Percentiles rank a stretch among this genome's conserved stretches.
These are phyloP conservation scores for Candida sojae DNA, from an alignment of 1,139 yeast species.

Conservation along the genomic window DNA sequence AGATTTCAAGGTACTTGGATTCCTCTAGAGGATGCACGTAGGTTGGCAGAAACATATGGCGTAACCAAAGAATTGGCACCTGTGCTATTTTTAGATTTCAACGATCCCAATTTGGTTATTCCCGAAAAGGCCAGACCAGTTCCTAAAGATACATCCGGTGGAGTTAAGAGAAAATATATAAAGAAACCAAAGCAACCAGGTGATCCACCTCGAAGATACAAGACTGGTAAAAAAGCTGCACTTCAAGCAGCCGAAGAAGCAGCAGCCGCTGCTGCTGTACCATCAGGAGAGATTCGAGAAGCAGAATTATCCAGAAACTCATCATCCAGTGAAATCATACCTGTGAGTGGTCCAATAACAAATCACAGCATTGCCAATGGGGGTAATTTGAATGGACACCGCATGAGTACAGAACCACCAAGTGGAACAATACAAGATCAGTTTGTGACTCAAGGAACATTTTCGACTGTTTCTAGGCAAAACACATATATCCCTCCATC, in stretches of 20 bases:
- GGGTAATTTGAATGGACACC: neutral
- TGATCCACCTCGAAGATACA: conserved; percentile 38
- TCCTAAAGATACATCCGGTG: conserved; percentile 47
- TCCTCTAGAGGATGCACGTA: conserved; percentile 64
- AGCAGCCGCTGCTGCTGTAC: conserved; percentile 12
- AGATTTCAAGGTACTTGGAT: conserved; percentile 99
- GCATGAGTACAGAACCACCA: neutral
- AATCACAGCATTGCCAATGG: neutral
- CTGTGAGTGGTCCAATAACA: neutral
- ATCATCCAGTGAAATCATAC: neutral
- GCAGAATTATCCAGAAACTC: neutral
- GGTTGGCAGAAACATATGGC: conserved; percentile 54
- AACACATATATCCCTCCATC: conserved; percentile 9
- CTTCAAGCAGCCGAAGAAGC: conserved; percentile 15
- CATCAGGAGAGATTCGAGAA: neutral
- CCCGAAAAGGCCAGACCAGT: conserved; percentile 47
- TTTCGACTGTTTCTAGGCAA: conserved; percentile 17
- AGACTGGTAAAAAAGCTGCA: conserved; percentile 16
- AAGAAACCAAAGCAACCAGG: conserved; percentile 39
- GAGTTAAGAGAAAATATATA: conserved; percentile 45
- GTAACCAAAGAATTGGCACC: conserved; percentile 58
- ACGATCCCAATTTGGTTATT: conserved; percentile 49
- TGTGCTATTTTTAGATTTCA: conserved; percentile 49
- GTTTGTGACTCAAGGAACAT: conserved; percentile 19
- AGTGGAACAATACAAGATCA: conserved; percentile 5